These are phyloP conservation scores for Elymus sibiricus DNA, from an alignment of 176 grass and related monocot genomes.

Conservation along the genomic window DNA sequence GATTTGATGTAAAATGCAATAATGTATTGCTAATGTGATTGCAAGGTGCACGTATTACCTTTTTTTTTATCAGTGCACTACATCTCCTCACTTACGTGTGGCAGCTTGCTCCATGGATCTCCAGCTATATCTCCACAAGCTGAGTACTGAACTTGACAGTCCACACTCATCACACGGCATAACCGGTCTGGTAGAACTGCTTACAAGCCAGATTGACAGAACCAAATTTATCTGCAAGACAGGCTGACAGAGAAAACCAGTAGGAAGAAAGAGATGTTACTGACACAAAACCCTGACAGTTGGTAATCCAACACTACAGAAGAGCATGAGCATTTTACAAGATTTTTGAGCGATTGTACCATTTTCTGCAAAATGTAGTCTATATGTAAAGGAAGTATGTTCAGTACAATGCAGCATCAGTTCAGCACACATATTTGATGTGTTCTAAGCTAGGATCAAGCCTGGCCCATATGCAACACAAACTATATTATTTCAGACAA, in stretches of 20 bases:
- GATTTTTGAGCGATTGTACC: not conserved
- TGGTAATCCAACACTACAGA: not conserved
- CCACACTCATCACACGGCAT: not conserved
- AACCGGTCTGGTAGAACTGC: not conserved
- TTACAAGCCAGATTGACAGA: not conserved
- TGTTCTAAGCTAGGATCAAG: not conserved
- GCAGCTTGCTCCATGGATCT: not conserved
- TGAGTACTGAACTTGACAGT: not conserved
- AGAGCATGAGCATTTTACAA: not conserved
- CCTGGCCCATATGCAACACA: not conserved
- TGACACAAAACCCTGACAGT: not conserved
- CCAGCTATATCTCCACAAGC: not conserved
- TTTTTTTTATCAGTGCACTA: not conserved
- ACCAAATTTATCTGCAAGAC: not conserved
- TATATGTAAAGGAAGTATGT: not conserved
- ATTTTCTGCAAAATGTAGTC: not conserved
- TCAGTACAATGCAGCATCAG: not conserved
- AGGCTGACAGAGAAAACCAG: not conserved
- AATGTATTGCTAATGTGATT: not conserved
- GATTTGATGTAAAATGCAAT: not conserved
- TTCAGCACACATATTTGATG: not conserved
- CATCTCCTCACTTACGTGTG: not conserved
- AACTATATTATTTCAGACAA: not conserved
- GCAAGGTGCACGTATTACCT: not conserved
- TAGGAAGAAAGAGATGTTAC: not conserved